Conservation (phyloP, 2,329 filamentous ascomycete genomes). For the Neoascochyta sp. region DNA sequence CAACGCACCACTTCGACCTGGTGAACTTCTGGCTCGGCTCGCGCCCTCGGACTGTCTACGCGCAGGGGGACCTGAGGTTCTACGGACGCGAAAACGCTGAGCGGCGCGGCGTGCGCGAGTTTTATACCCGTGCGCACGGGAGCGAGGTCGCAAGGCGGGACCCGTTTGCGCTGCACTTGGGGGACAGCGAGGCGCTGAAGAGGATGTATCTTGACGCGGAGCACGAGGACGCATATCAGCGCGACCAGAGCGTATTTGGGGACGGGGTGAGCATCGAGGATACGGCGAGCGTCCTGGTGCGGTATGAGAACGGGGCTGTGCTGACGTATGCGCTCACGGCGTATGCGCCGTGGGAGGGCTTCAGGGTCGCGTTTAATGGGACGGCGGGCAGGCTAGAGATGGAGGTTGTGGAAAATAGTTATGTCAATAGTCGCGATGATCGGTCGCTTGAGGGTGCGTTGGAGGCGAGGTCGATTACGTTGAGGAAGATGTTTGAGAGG, state of each 20-base stretch:
- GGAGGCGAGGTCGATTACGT: slow-evolving; percentile 48
- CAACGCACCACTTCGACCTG: slow-evolving; percentile 62
- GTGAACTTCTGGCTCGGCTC: slow-evolving; percentile 61
- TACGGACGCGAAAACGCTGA: slow-evolving; percentile 62
- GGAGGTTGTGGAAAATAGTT: slow-evolving; percentile 61
- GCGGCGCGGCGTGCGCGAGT: slow-evolving; percentile 49
- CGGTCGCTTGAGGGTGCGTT: slow-evolving; percentile 54
- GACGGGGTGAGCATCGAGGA: slow-evolving; percentile 64
- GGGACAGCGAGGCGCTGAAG: slow-evolving; percentile 52
- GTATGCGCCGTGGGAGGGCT: slow-evolving; percentile 62
- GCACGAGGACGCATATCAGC: slow-evolving; percentile 60
- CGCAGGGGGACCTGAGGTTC: slow-evolving; percentile 57
- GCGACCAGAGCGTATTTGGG: slow-evolving; percentile 60
- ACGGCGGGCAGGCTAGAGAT: slow-evolving; percentile 58
- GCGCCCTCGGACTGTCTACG: slow-evolving; percentile 54
- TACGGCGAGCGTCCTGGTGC: slow-evolving; percentile 59
- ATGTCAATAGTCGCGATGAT: slow-evolving; percentile 56
- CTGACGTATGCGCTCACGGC: slow-evolving; percentile 59
- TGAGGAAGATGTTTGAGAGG: slow-evolving; percentile 56
- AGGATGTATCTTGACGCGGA: slow-evolving; percentile 60
- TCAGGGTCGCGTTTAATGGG: slow-evolving; percentile 57
- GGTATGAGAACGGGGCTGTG: slow-evolving; percentile 55
- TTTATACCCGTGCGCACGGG: slow-evolving; percentile 52
- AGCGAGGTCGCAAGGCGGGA: slow-evolving; percentile 52
- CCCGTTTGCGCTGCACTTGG: slow-evolving; percentile 58